phyloP scores from a whole-genome alignment of 495 filamentous ascomycete species.

The Annulohypoxylon bovei region DNA sequence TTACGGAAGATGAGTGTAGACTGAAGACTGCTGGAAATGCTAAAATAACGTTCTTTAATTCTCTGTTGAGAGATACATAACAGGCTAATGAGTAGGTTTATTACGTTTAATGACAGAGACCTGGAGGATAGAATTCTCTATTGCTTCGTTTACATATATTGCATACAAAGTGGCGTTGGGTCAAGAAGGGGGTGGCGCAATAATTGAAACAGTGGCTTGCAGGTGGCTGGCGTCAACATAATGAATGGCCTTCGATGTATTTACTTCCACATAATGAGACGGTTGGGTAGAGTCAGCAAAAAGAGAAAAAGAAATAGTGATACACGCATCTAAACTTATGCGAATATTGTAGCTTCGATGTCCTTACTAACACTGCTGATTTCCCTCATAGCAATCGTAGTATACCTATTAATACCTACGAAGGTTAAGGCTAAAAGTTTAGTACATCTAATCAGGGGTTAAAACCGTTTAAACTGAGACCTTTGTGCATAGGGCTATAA shows the following conservation, averaged over 20 bases:
- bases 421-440: too few species aligned
- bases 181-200: not conserved
- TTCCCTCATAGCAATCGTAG: slow-evolving; percentile 39
- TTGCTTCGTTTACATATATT: slow-evolving; percentile 13
- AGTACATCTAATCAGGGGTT: too few species aligned
- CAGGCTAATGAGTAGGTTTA: not conserved
- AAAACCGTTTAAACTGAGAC: too few species aligned
- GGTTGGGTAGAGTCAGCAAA: not conserved
- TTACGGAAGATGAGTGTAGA: not conserved
- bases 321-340: not conserved
- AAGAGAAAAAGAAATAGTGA: not conserved
- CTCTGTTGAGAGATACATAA: not conserved
- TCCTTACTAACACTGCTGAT: not conserved
- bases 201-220: not conserved
- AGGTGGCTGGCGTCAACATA: not conserved
- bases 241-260: slow-evolving; percentile 16
- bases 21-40: not conserved
- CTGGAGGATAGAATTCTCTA: not conserved
- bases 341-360: not conserved
- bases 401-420: too few species aligned
- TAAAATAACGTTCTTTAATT: not conserved
- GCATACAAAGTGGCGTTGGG: slow-evolving; percentile 7
- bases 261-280: slow-evolving; percentile 9
- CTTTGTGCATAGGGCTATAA: too few species aligned
- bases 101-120: not conserved